These are phyloP conservation scores for Zygotorulaspora sp. DNA, from an alignment of 805 yeast species.

Conservation along the genomic window DNA sequence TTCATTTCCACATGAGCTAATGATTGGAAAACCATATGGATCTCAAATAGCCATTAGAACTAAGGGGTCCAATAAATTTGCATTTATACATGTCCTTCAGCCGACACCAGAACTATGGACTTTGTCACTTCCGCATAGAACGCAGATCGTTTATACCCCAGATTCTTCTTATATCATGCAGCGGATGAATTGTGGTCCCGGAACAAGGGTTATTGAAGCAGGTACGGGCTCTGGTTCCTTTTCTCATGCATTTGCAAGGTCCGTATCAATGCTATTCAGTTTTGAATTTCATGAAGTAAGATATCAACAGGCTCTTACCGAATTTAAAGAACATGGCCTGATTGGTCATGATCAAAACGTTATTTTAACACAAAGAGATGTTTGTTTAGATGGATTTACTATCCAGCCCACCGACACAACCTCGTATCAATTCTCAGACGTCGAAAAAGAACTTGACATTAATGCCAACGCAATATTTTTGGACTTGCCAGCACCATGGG, in stretches of 20 bases:
- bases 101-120: constrained; percentile 98
- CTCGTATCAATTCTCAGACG: constrained; percentile 23
- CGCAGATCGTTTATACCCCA: constrained; percentile 95
- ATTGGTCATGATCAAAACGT: constrained; percentile 40
- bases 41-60: constrained; percentile 70
- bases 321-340: constrained; percentile 71
- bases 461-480: constrained; percentile 71
- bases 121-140: constrained; percentile 89
- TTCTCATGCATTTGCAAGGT: constrained; percentile 86
- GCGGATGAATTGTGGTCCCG: constrained; percentile 66
- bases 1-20: constrained; percentile 72
- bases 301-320: constrained; percentile 69
- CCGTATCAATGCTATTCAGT: constrained; percentile 74
- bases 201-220: constrained; percentile 84
- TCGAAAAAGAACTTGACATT: constrained; percentile 22
- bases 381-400: constrained; percentile 80
- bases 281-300: constrained; percentile 90
- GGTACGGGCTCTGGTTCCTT: constrained; percentile 98
- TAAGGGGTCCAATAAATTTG: constrained; percentile 52
- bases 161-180: constrained; percentile 90
- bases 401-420: constrained; percentile 36
- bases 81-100: constrained; percentile 80
- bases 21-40: constrained; percentile 81
- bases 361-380: constrained; percentile 84
- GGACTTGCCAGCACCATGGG: constrained; percentile 97